Conservation (phyloP, 495 filamentous ascomycete species). For the Penicillium cataractarum region DNA sequence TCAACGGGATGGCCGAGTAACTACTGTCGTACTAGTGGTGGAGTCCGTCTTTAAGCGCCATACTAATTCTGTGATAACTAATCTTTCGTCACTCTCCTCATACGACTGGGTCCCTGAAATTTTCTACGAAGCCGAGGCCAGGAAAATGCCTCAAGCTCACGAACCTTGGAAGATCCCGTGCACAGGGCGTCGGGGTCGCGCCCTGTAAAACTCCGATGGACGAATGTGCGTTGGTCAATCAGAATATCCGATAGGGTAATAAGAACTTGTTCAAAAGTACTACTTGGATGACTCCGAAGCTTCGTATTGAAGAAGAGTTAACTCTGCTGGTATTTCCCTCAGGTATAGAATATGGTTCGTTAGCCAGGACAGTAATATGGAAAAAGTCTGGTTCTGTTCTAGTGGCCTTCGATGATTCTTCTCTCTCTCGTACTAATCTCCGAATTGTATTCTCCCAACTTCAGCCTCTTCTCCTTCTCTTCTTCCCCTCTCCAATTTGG, state of each 20-base stretch:
- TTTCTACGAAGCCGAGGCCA: slow-evolving; percentile 11
- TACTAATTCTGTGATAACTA: neutral
- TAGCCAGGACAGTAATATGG: neutral
- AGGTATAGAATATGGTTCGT: neutral
- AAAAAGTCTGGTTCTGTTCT: neutral
- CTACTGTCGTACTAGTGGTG: slow-evolving; percentile 13
- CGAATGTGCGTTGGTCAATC: neutral
- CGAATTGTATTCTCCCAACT: neutral
- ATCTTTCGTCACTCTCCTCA: neutral
- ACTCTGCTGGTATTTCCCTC: too few species aligned
- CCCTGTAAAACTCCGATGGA: slow-evolving; percentile 15
- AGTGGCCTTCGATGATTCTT: neutral
- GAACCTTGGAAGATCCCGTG: slow-evolving; percentile 4
- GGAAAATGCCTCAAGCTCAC: slow-evolving; percentile 26
- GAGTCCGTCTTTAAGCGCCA: slow-evolving; percentile 12
- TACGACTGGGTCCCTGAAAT: slow-evolving; percentile 13
- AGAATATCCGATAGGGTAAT: neutral
- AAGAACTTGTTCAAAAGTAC: neutral
- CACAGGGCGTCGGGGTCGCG: slow-evolving; percentile 12
- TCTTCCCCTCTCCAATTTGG: neutral
- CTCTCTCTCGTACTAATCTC: neutral
- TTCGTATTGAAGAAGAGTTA: too few species aligned
- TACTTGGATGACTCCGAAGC: neutral
- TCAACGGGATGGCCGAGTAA: neutral
- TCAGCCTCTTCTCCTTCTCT: neutral